Base-by-base conservation (phyloP, 176 grass and related monocot species). In the Cenchrus purpureus region DNA sequence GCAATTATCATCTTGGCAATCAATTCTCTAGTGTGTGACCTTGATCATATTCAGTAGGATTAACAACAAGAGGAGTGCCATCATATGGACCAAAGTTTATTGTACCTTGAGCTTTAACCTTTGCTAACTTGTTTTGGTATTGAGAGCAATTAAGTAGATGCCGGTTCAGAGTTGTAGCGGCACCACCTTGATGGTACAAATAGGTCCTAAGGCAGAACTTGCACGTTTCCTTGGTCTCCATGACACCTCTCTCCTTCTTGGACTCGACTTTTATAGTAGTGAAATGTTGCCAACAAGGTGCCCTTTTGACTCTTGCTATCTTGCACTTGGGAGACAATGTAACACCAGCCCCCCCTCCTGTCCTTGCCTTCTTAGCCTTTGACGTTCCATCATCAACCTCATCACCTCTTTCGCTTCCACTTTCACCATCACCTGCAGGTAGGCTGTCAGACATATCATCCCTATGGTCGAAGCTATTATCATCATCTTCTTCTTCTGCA, bases 311-410 rank as follows among this genome's bases (percentile, higher is more conserved):
- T 62, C n/a, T 62, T 62, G 2, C 20, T 62, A 62, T 62, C 59
- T 62, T 28, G n/a, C 59, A 62, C 20, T 62, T 32, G 31, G 31
- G 31, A 32, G 31, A 32, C 31, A 32, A 32, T 32, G 31, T 32
- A 32, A 32, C 31, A 62, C n/a, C 59, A 62, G n/a, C n/a, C n/a
- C n/a, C 10, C 19, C 58, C 20, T 61, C 8, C 58, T 3, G 58
- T 61, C 60, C 29, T 63, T 63, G 60, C 60, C 22, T 63, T 63
- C n/a, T 63, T 63, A 63, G 60, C 22, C n/a, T 63, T 63, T 63
- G 60, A 63, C 5, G 60, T 1, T 0, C 60, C 60, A 63, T 29
- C 60, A 63, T 62, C 22, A 62, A 28, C 49, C 49, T 51, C 49
- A 51, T 52, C 50, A 52, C 12, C 22, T 10, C 9, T 63, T 10